Evolutionary conservation across 306 rosid genomes (phyloP), one percentile per base, ranked within the genome.

Genomic region (Trifolium pratense): DNA sequence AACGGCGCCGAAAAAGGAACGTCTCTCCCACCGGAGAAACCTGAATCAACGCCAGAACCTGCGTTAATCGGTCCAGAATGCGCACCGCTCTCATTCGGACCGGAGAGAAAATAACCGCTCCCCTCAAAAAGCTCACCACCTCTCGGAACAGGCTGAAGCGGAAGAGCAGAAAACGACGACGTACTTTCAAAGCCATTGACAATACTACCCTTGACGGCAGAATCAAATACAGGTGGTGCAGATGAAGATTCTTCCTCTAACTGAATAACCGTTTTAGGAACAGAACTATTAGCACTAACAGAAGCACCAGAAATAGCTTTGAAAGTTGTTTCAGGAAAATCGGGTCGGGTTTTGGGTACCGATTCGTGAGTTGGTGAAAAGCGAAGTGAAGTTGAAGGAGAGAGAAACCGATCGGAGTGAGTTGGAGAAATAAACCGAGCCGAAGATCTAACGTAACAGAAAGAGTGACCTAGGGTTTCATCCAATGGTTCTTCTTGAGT

Each of bases 401-500:
- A 89, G 15, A 88, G 69, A 60, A 89, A 91, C 37, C 97, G 98
- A 91, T 94, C 94, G 71, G 97, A 91, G 75, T 82, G 91, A 21
- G 88, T 66, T 0, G 92, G 98, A 0, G 96, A 89, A 78, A 89
- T 77, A 46, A 93, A 93, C n/a, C 98, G 91, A 10, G 87, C 82
- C 1, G 98, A 94, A 70, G 91, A 88, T 75, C 96, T 85, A 34
- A 94, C 97, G 85, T 91, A 94, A 74, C 93, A 90, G 85, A 94
- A 94, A 39, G 98, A 94, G 75, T 94, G 98, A 66, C 98, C 98
- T 84, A 91, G 95, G 92, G 96, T 91, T 94, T 91, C 97, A 72
- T 94, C 98, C 13, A 91, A 63, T 0, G 95, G 89, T 32, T 91
- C 96, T 0, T 79, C 65, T 5, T 85, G 83, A 1, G 89, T 49